These are phyloP conservation scores for Xylaria sp. DNA, from an alignment of 2,329 filamentous ascomycete species.

Conservation along the genomic window DNA sequence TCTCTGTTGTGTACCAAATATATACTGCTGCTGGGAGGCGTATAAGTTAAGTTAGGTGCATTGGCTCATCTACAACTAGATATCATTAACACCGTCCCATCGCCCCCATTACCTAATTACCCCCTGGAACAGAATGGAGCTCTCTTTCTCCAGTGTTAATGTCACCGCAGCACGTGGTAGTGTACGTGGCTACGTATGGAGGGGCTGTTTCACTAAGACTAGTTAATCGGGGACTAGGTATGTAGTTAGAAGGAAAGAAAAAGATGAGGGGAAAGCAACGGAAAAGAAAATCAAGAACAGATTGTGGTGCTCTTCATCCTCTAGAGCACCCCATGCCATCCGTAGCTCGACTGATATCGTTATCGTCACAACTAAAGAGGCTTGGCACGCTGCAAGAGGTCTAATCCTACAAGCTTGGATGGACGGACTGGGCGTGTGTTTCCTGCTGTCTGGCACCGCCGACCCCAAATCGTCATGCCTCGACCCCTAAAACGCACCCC, in stretches of 20 bases:
- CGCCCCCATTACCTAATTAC: not conserved
- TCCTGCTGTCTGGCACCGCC: not conserved
- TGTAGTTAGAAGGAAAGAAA: no score
- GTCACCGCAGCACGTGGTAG: slow-evolving; percentile 20
- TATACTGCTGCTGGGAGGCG: no score
- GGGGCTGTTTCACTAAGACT: slow-evolving; percentile 10
- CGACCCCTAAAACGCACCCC: not conserved
- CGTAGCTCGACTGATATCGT: not conserved
- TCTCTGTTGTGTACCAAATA: not conserved
- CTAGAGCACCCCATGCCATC: not conserved
- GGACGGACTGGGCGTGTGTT: not conserved
- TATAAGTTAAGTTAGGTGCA: no score
- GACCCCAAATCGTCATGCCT: not conserved
- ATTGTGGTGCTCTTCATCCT: not conserved
- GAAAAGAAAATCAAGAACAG: no score
- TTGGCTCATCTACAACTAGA: no score
- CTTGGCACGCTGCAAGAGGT: not conserved
- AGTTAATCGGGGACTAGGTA: slow-evolving; percentile 2
- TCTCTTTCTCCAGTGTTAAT: slow-evolving; percentile 4
- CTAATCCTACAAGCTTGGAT: not conserved
- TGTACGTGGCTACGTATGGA: no score
- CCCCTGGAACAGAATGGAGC: not conserved
- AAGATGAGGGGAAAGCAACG: no score
- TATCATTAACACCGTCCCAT: not conserved
- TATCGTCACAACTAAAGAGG: not conserved